Conservation (phyloP, 2,329 filamentous ascomycete species). For the Arthrinium puccinioides region DNA sequence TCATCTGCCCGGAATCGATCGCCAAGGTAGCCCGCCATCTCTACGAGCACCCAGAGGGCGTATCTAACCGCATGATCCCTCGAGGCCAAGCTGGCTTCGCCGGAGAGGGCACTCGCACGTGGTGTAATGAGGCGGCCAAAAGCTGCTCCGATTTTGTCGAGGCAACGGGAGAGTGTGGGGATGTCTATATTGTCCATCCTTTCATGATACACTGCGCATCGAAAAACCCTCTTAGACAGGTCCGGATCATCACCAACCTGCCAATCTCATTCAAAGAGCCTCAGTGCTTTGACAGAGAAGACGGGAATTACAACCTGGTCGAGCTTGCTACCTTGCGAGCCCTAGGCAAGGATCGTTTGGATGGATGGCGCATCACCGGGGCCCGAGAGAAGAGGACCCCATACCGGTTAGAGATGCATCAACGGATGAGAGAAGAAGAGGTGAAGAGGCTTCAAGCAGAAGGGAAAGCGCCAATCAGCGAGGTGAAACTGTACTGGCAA, state of each 20-base stretch:
- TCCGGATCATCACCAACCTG: neutral
- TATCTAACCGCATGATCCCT: neutral
- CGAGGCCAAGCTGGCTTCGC: neutral
- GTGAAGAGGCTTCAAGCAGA: neutral
- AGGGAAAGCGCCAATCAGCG: no score
- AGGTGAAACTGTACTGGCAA: no score
- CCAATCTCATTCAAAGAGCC: neutral
- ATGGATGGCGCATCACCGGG: neutral
- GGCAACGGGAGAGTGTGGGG: neutral
- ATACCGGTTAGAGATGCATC: neutral
- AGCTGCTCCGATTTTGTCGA: neutral
- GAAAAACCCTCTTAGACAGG: neutral
- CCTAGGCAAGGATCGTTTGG: neutral
- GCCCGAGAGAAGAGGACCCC: neutral
- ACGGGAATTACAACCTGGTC: neutral
- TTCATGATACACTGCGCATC: neutral
- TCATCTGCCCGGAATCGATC: neutral
- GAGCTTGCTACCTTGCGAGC: neutral
- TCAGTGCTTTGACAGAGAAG: neutral
- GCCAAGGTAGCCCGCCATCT: neutral
- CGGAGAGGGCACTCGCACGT: neutral
- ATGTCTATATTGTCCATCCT: neutral
- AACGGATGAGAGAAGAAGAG: neutral
- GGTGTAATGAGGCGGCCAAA: neutral
- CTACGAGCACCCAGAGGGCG: neutral